Evolutionary conservation across 2,329 filamentous ascomycete genomes (phyloP), one percentile per base, ranked within the genome.

Genomic region (Thelonectria blattea): DNA sequence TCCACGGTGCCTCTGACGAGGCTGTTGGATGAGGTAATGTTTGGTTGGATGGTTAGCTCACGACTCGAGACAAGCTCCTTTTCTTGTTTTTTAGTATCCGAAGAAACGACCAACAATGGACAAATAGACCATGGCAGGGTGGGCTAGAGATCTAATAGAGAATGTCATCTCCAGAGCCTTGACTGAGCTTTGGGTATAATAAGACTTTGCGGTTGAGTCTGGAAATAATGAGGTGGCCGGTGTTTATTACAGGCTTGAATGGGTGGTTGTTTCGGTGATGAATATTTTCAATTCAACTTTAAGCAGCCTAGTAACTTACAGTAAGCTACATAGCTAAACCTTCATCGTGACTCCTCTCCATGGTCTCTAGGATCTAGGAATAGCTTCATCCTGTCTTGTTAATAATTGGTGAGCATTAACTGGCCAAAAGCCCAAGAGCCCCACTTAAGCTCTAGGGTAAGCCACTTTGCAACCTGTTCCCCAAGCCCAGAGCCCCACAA

Each of bases 371-470:
- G 12, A 37, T 37, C 34, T 37, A 12, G 34, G 34, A 37, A 37
- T 14, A 37, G 34, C 34, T 37, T 15, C 34, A 37, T 37, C 34
- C 2, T 6, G 34, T 11, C 34, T 37, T 12, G 12, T 37, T 37
- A 37, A 34, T 34, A 34, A 37, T 37, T 14, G 12, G 11, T 37
- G 10, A 15, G 11, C 4, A 15, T 15, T 12, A 15, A 37, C 34
- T 37, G 7, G 34, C 12, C 34, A 37, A 15, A 37, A 15, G 34
- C 4, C 12, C 2, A 37, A 37, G 6, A 11, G 10, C 15, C 14
- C n/a, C 10, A 27, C 34, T 14, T 11, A n/a, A 11, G 17, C 58
- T 60, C 47, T 34, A 60, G 57, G 57, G 57, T 60, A 60, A 24
- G 39, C n/a, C 20, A 5, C 11, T 27, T n/a, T 3, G 6, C 54